Evolutionary conservation across 345 rosid genomes (phyloP).

Genomic region (Heritiera littoralis): DNA sequence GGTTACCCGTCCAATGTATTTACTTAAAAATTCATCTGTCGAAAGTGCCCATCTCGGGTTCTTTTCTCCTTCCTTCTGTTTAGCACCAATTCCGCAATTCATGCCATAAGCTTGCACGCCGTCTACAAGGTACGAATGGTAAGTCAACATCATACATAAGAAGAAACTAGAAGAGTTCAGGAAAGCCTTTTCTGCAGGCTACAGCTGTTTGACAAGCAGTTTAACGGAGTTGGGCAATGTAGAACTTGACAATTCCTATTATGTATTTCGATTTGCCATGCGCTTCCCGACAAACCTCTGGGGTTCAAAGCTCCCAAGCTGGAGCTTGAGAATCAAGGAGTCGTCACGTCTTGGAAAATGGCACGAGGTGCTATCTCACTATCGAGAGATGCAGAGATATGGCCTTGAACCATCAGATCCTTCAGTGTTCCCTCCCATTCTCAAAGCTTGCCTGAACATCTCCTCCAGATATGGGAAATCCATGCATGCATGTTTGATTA

Average conservation of each 20-base stretch:
- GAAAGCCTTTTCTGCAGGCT: neutral
- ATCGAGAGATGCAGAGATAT: conserved; percentile 41
- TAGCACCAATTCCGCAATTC: no score
- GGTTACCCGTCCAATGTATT: neutral
- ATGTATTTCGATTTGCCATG: conserved; percentile 28
- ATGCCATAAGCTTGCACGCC: no score
- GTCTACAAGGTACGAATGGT: no score
- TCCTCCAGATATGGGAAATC: conserved; percentile 45
- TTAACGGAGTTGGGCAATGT: neutral
- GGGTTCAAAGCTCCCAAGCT: conserved; percentile 36
- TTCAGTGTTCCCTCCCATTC: conserved; percentile 47
- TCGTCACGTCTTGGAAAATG: conserved; percentile 50
- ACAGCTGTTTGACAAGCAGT: neutral
- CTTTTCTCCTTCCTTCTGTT: no score
- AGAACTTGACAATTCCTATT: neutral
- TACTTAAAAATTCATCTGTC: neutral
- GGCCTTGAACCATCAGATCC: conserved; percentile 43
- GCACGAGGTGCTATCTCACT: conserved; percentile 47
- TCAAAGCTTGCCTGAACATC: conserved; percentile 58
- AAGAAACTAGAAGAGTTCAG: neutral
- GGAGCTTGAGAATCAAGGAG: conserved; percentile 45
- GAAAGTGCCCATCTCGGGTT: no score
- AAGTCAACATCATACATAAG: no score
- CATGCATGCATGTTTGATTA: conserved; percentile 51
- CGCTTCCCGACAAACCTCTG: conserved; percentile 20